Evolutionary conservation across 306 rosid species (phyloP), one percentile per base, ranked within the genome.

Genomic region (Trifolium dubium): DNA sequence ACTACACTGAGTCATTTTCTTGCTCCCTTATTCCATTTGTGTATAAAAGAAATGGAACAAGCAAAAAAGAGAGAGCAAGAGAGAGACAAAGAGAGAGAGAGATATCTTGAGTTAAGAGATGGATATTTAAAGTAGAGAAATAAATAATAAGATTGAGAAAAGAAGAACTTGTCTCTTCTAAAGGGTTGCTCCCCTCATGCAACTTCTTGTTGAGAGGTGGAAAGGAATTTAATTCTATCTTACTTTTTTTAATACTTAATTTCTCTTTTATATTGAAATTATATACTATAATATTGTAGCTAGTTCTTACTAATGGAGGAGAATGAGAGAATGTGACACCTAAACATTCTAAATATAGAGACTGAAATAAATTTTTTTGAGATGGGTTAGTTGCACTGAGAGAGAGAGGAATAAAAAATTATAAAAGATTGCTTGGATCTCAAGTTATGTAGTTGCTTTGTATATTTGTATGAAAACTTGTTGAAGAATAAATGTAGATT

Each of bases 1-100:
- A 79, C 84, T 86, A 85, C 90, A 88, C 83, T 81, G 88, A 74
- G 91, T 86, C 92, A 88, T 90, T 70, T 83, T 76, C 80, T 79
- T 72, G 37, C 73, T 77, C 68, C 67, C 64, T 69, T 82, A 85
- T 78, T 64, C 83, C 88, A 87, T 77, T 53, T 72, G 35, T 74
- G 71, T 74, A 76, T 64, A 69, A 19, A 63, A 67, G 37, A 44
- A 67, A 83, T 58, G 65, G 32, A 61, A 62, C 17, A 79, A 54
- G 78, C 28, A 65, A 69, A 69, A 61, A 67, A 32, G 32, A 35
- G 40, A 29, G 54, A 81, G 51, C 77, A 43, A 67, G 77, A 51
- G 62, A 28, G 70, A 46, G 73, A 61, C 11, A 69, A 23, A 23
- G 59, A 69, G 35, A 82, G 61, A 67, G 58, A 71, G 51, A 81